A percentile compares a stretch with the other conserved stretches of the same genome.
Evolutionary conservation across 768 basidiomycete species (phyloP).

Genomic region (Boletellus emodensis): DNA sequence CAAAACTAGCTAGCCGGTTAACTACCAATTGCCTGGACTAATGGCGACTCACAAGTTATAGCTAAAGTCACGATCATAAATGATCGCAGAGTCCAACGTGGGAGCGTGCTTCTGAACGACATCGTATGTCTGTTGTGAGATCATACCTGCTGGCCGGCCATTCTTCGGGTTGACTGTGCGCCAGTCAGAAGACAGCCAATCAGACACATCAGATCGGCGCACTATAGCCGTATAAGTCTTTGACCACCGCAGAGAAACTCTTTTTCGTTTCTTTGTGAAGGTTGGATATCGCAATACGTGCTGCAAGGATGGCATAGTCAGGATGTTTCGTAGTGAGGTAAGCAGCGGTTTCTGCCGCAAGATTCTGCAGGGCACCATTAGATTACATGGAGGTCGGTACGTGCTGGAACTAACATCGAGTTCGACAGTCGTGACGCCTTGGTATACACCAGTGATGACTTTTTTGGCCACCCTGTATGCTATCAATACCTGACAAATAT

Average conservation of each 20-base stretch:
- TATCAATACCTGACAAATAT: constrained; percentile 4
- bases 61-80: constrained; percentile 97
- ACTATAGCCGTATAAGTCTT: constrained; percentile 89
- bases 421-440: constrained; percentile 95
- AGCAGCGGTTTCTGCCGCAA: constrained; percentile 95
- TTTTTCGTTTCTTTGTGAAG: constrained; percentile 99
- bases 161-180: constrained; percentile 91
- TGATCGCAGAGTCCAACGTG: constrained; percentile 86
- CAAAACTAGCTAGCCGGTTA: constrained; percentile 56
- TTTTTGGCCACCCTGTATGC: constrained; percentile 76
- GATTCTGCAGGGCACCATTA: constrained; percentile 54
- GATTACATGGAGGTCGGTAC: background rate
- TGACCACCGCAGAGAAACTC: constrained; percentile 88
- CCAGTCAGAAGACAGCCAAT: background rate
- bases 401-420: constrained; percentile 67
- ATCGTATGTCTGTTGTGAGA: constrained; percentile 82
- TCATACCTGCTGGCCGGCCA: constrained; percentile 81
- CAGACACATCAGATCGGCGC: constrained; percentile 18
- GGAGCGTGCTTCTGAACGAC: constrained; percentile 79
- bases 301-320: constrained; percentile 97
- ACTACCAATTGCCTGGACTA: background rate
- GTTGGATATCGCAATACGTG: constrained; percentile 97
- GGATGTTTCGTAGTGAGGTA: constrained; percentile 96
- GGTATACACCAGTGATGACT: constrained; percentile 89
- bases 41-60: constrained; percentile 77